Percentiles rank a stretch among this genome's conserved stretches.
phyloP scores from a whole-genome alignment of 495 filamentous ascomycete species.

The Penicillium atrosanguineum region DNA sequence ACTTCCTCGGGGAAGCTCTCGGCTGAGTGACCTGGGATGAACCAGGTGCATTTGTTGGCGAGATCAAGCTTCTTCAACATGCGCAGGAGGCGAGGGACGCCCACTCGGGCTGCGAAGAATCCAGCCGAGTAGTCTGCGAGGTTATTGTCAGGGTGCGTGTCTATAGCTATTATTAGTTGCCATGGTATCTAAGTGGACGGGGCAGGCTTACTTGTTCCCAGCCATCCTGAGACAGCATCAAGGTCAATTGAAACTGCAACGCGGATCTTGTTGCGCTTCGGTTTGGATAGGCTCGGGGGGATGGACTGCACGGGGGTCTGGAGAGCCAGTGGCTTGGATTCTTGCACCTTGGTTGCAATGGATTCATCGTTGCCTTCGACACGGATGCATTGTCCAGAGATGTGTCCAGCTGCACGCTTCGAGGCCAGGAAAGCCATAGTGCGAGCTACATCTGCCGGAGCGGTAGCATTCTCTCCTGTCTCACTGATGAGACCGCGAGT shows the following conservation, averaged over 20 bases:
- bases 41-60: slow-evolving; percentile 57
- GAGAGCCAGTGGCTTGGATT: background rate
- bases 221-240: slow-evolving; percentile 59
- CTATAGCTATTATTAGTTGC: background rate
- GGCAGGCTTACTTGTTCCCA: slow-evolving; percentile 47
- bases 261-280: slow-evolving; percentile 44
- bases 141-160: slow-evolving; percentile 11
- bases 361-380: slow-evolving; percentile 52
- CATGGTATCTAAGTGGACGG: background rate
- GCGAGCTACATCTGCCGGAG: slow-evolving; percentile 50
- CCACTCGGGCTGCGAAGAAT: slow-evolving; percentile 58
- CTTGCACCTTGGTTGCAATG: background rate
- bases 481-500: slow-evolving; percentile 31
- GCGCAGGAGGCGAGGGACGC: slow-evolving; percentile 57
- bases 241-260: slow-evolving; percentile 57
- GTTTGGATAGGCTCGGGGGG: slow-evolving; percentile 20
- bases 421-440: slow-evolving; percentile 53
- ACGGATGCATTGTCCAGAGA: slow-evolving; percentile 52
- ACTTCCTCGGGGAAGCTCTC: slow-evolving; percentile 58
- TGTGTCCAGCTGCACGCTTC: slow-evolving; percentile 52
- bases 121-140: slow-evolving; percentile 59
- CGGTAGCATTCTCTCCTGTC: slow-evolving; percentile 35
- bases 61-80: slow-evolving; percentile 55
- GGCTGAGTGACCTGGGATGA: slow-evolving; percentile 61
- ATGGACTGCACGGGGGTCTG: slow-evolving; percentile 16